A percentile compares a stretch with the other conserved stretches of the same genome.
These are phyloP conservation scores for Hygrocybe coccinea DNA, from an alignment of 768 basidiomycete genomes.

Conservation along the genomic window DNA sequence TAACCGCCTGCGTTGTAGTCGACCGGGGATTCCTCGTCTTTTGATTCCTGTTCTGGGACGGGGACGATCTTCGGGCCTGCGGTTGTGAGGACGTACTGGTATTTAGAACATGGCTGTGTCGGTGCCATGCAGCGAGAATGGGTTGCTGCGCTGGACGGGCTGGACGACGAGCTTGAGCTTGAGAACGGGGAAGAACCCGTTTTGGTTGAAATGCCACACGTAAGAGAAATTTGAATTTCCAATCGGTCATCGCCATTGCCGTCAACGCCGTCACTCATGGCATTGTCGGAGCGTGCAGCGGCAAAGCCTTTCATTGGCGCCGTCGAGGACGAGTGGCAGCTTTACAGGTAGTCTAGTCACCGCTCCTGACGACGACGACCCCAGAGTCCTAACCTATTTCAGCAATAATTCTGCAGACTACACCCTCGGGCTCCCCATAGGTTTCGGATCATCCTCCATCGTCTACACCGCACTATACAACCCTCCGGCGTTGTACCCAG, in stretches of 20 bases:
- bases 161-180: conserved; percentile 13
- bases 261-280: background rate
- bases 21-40: conserved; percentile 79
- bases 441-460: conserved; percentile 88
- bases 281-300: background rate
- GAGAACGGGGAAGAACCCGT: conserved; percentile 10
- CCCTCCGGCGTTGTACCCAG: conserved; percentile 18
- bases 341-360: conserved; percentile 57
- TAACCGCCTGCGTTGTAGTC: conserved; percentile 82
- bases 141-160: conserved; percentile 15
- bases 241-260: background rate
- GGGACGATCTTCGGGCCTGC: conserved; percentile 66
- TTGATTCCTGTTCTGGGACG: conserved; percentile 57
- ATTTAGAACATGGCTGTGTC: conserved; percentile 62
- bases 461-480: conserved; percentile 77
- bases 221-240: background rate
- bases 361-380: conserved; percentile 3
- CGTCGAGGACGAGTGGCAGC: conserved; percentile 77
- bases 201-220: background rate
- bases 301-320: conserved; percentile 62
- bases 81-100: conserved; percentile 69
- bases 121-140: conserved; percentile 50
- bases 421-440: conserved; percentile 69
- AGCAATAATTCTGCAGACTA: conserved; percentile 74
- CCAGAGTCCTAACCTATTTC: conserved; percentile 9